phyloP scores from a whole-genome alignment of 2,329 filamentous ascomycete species.

The Golovinomyces cichoracearum region DNA sequence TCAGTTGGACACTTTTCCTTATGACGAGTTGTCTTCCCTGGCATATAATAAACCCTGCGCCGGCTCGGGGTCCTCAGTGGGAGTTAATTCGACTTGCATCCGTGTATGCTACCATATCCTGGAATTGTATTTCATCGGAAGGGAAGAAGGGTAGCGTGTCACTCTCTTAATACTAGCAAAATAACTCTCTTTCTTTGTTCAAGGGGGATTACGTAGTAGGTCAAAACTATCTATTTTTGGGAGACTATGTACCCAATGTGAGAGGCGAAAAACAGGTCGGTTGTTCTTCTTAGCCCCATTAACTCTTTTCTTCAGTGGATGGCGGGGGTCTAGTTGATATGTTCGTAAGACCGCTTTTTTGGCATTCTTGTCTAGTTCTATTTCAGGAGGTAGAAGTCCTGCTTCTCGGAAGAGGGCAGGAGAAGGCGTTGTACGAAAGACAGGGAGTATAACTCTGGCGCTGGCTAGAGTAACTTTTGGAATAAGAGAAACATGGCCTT shows the following conservation, averaged over 20 bases:
- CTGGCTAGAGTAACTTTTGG: background rate
- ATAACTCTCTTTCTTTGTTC: background rate
- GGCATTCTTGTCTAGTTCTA: background rate
- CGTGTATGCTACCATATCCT: no score
- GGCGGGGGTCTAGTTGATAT: background rate
- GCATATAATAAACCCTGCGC: background rate
- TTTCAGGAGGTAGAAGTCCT: background rate
- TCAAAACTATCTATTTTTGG: background rate
- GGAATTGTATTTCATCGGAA: no score
- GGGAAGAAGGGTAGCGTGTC: no score
- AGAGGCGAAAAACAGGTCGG: background rate
- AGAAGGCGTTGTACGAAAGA: background rate
- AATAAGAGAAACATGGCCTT: background rate
- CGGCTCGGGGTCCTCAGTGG: background rate
- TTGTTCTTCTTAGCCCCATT: background rate
- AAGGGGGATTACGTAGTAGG: background rate
- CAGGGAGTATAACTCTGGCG: background rate
- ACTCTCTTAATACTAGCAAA: background rate
- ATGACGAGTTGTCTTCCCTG: background rate
- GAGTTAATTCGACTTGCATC: no score
- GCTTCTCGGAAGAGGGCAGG: background rate
- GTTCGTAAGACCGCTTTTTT: background rate
- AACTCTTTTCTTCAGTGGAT: background rate
- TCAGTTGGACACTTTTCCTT: background rate
- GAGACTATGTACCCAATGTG: background rate